Evolutionary conservation across 2,329 filamentous ascomycete genomes (phyloP).

Genomic region (Phialocephala sp.): DNA sequence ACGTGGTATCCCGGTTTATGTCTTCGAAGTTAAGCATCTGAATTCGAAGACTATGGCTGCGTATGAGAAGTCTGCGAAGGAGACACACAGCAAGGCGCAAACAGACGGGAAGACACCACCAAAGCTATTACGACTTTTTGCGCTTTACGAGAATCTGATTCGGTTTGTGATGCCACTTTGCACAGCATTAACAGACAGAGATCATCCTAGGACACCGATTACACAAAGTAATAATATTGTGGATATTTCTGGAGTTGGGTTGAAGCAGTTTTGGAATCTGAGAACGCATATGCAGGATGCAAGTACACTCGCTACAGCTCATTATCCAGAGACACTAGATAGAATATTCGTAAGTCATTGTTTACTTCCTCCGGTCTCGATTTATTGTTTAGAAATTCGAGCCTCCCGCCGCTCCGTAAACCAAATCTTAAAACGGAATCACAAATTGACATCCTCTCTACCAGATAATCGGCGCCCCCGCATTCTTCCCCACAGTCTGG

Average conservation of each 20-base stretch:
- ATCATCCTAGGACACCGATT: conserved; percentile 80
- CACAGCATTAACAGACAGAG: conserved; percentile 74
- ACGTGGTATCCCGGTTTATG: conserved; percentile 89
- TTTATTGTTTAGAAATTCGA: background rate
- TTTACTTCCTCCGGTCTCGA: background rate
- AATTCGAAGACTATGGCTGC: conserved; percentile 80
- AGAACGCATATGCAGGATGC: conserved; percentile 94
- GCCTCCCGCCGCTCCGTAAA: background rate
- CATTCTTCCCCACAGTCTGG: conserved; percentile 93
- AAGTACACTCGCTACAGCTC: conserved; percentile 83
- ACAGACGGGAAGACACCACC: conserved; percentile 70
- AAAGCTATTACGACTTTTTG: conserved; percentile 85
- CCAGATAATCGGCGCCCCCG: conserved; percentile 84
- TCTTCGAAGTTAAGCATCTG: conserved; percentile 85
- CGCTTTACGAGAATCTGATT: conserved; percentile 91
- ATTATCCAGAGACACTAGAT: conserved; percentile 94
- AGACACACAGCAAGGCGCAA: conserved; percentile 64
- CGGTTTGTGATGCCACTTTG: conserved; percentile 86
- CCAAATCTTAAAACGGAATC: background rate
- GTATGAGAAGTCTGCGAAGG: conserved; percentile 71
- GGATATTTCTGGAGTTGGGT: conserved; percentile 83
- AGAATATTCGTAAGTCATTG: conserved; percentile 63
- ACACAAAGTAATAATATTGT: conserved; percentile 95
- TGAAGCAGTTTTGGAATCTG: conserved; percentile 96
- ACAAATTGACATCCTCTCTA: conserved; percentile 14